Conservation (phyloP, 2,329 filamentous ascomycete species). For the Colletotrichum camelliae region DNA sequence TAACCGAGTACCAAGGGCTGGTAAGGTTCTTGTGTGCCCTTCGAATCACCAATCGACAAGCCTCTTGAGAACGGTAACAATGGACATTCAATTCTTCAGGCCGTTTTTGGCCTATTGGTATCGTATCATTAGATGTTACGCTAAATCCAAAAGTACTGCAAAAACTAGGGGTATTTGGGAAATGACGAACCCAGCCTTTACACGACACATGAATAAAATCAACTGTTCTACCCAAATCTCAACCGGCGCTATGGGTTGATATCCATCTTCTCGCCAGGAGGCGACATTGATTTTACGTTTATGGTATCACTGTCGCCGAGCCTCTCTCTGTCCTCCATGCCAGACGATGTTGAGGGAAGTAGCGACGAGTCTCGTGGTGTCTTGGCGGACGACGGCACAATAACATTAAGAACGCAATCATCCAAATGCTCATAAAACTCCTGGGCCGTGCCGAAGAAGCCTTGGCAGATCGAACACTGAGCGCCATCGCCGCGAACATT, state of each 20-base stretch:
- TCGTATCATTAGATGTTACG: slow-evolving; percentile 9
- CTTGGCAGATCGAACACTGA: slow-evolving; percentile 89
- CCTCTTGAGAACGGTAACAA: background rate
- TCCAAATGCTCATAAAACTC: slow-evolving; percentile 98
- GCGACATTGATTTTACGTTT: background rate
- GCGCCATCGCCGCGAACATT: slow-evolving; percentile 61
- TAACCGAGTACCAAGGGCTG: background rate
- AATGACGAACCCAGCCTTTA: background rate
- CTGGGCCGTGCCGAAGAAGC: slow-evolving; percentile 81
- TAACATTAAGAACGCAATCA: slow-evolving; percentile 65
- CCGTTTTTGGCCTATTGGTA: background rate
- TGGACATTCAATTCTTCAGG: background rate
- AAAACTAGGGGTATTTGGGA: slow-evolving; percentile 13
- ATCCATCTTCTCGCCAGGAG: slow-evolving; percentile 17
- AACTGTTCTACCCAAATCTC: background rate
- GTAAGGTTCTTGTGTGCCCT: background rate
- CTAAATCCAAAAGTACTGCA: background rate
- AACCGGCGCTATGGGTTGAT: slow-evolving; percentile 10
- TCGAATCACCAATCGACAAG: background rate
- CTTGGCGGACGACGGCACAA: slow-evolving; percentile 46
- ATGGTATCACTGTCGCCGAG: background rate
- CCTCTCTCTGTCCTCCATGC: slow-evolving; percentile 10
- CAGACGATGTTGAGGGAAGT: background rate
- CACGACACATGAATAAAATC: background rate
- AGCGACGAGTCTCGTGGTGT: slow-evolving; percentile 12